Evolutionary conservation across 768 basidiomycete species (phyloP), one percentile per base, ranked within the genome.

Genomic region (Tulasnella sp.): DNA sequence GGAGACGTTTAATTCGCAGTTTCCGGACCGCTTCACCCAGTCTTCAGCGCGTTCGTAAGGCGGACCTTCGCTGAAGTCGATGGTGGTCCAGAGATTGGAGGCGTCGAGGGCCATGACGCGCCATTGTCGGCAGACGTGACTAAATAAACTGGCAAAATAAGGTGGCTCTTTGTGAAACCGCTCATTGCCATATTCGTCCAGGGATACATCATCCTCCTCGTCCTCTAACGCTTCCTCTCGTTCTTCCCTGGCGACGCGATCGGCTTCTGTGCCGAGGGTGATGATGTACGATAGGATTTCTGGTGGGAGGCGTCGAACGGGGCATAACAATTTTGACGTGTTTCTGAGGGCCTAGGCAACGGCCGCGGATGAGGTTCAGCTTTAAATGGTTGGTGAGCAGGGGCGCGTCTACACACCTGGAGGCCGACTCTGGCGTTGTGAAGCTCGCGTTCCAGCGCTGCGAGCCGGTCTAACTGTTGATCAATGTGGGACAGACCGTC

Each of bases 11-110:
- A 59, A 15, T 1, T 49, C 19, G 10, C 47, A 59, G 27, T 48
- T 41, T 34, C 41, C 15, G 15, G 56, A 59, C 15, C 56, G 56
- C 17, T 4, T 15, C 32, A 59, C 7, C 47, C 49, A 59, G 24
- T 51, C 56, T 48, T 50, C 23, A 15, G 47, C 47, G 17, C 32
- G n/a, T 11, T 59, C 56, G 29, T 50, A 59, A 11, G 56, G 56
- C 9, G 47, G 56, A 29, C 56, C 56, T 29, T 51, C 56, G 44
- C 47, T 43, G 56, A 59, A 59, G 32, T 48, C 30, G 41, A 59
- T 59, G 9, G 30, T 29, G 24, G 56, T 49, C 56, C 56, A 59
- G 45, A 59, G 17, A 19, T 43, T 56, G 51, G 45, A 48, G 5
- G 56, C 48, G 19, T 48, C 27, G 11, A 59, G 1, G 23, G 47